A percentile compares a stretch with the other conserved stretches of the same genome.
Evolutionary conservation across 257 asterid species (phyloP).

Genomic region (Verbena officinalis): DNA sequence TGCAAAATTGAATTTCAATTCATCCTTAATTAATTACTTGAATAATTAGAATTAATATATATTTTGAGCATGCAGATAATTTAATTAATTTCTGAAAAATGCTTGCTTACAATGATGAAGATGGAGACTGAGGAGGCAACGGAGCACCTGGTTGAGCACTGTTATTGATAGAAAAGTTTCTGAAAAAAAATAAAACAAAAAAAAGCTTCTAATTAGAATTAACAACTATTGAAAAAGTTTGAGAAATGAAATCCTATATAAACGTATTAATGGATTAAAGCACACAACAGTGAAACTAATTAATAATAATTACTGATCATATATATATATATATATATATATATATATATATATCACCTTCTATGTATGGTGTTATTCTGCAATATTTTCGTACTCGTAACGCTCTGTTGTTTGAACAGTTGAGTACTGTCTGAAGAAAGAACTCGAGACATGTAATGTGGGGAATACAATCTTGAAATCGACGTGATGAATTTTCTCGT

Average conservation of each 20-base stretch:
- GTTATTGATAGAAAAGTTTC: slow-evolving; percentile 37
- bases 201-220: too few relatives aligned
- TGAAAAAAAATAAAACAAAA: not conserved
- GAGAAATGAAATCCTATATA: not conserved
- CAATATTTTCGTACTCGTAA: slow-evolving; percentile 25
- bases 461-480: slow-evolving; percentile 28
- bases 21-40: too few relatives aligned
- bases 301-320: too few relatives aligned
- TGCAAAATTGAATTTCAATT: slow-evolving; percentile 16
- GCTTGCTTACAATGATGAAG: slow-evolving; percentile 42
- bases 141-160: slow-evolving; percentile 42
- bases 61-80: not conserved
- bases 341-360: slow-evolving; percentile 40
- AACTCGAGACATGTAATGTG: slow-evolving; percentile 7
- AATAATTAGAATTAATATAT: not conserved
- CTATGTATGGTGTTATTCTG: slow-evolving; percentile 1
- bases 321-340: too few relatives aligned
- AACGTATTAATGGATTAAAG: not conserved
- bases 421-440: slow-evolving; percentile 14
- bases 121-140: slow-evolving; percentile 45
- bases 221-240: not conserved
- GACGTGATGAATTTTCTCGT: slow-evolving; percentile 26
- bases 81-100: not conserved
- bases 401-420: slow-evolving; percentile 10
- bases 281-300: not conserved